Percentiles rank a stretch among this genome's conserved stretches.
Conservation (phyloP, 768 basidiomycete genomes). For the Tubosaeta brunneosetosa region DNA sequence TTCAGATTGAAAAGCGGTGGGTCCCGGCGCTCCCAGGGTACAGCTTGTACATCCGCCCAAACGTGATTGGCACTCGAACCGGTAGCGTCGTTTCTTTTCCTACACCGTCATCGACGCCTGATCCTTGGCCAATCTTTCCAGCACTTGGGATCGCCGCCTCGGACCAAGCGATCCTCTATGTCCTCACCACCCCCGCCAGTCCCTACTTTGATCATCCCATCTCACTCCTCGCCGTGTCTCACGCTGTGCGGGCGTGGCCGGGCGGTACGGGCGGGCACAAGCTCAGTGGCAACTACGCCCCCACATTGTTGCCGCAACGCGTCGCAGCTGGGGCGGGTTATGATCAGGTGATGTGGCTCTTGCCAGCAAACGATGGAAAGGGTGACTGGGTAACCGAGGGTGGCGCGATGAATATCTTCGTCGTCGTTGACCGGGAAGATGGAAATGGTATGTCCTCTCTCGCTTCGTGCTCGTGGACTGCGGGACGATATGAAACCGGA, state of each 20-base stretch:
- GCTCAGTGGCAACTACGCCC: slow-evolving; percentile 62
- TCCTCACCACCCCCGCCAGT: slow-evolving; percentile 64
- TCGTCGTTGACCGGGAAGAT: slow-evolving; percentile 55
- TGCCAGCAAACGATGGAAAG: slow-evolving; percentile 39
- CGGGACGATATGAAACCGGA: too few species aligned
- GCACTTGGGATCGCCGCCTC: slow-evolving; percentile 71
- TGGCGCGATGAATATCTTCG: slow-evolving; percentile 80
- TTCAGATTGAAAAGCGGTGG: slow-evolving; percentile 73
- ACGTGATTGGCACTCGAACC: slow-evolving; percentile 49
- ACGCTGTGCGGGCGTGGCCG: slow-evolving; percentile 76
- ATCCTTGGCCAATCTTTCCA: slow-evolving; percentile 4
- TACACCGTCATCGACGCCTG: not conserved
- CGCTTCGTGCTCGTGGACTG: not conserved
- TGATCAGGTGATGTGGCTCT: slow-evolving; percentile 75
- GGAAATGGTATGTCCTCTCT: slow-evolving; percentile 38
- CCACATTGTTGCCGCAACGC: slow-evolving; percentile 60
- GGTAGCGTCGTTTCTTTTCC: slow-evolving; percentile 15
- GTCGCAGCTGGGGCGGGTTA: slow-evolving; percentile 64
- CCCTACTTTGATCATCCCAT: slow-evolving; percentile 53
- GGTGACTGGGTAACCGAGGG: slow-evolving; percentile 53
- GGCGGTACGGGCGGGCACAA: slow-evolving; percentile 69
- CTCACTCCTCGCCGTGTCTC: slow-evolving; percentile 57
- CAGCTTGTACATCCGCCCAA: slow-evolving; percentile 85
- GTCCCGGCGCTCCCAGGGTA: slow-evolving; percentile 71
- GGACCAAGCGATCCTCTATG: slow-evolving; percentile 77